Evolutionary conservation across 257 asterid genomes (phyloP).

Genomic region (Jasminum sambac): DNA sequence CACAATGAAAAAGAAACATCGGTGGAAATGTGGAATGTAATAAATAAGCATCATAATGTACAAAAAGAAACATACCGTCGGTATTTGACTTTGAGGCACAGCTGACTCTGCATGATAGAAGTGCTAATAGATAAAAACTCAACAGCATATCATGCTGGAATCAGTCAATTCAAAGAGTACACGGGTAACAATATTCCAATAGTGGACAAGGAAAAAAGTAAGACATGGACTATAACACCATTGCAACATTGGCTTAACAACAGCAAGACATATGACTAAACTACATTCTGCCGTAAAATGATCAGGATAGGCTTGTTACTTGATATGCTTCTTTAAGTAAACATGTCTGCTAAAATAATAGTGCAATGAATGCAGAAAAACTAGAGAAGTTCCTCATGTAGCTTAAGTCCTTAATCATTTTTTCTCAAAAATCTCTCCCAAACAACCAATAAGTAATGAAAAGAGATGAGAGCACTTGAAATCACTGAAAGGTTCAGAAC

Average conservation of each 20-base stretch:
- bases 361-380: not conserved
- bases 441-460: slow-evolving; percentile 1
- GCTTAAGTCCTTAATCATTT: not conserved
- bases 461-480: slow-evolving; percentile 17
- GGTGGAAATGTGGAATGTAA: slow-evolving; percentile 1
- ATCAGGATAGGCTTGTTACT: not conserved
- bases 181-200: slow-evolving; percentile 1
- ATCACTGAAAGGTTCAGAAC: slow-evolving; percentile 8
- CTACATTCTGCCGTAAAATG: not conserved
- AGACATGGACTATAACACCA: not conserved
- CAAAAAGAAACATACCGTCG: slow-evolving; percentile 43
- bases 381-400: slow-evolving; percentile 6
- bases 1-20: slow-evolving; percentile 12
- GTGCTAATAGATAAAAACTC: slow-evolving; percentile 23
- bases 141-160: slow-evolving; percentile 12
- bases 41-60: slow-evolving; percentile 20
- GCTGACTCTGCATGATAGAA: slow-evolving; percentile 51
- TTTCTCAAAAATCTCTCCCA: not conserved
- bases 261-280: not conserved
- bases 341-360: not conserved
- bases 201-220: slow-evolving; percentile 3
- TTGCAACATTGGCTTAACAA: slow-evolving; percentile 6
- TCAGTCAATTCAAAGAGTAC: slow-evolving; percentile 24
- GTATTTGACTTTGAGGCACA: slow-evolving; percentile 38
- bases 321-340: not conserved